Evolutionary conservation across 441 rosid genomes (phyloP).

Genomic region (Croton setiger): DNA sequence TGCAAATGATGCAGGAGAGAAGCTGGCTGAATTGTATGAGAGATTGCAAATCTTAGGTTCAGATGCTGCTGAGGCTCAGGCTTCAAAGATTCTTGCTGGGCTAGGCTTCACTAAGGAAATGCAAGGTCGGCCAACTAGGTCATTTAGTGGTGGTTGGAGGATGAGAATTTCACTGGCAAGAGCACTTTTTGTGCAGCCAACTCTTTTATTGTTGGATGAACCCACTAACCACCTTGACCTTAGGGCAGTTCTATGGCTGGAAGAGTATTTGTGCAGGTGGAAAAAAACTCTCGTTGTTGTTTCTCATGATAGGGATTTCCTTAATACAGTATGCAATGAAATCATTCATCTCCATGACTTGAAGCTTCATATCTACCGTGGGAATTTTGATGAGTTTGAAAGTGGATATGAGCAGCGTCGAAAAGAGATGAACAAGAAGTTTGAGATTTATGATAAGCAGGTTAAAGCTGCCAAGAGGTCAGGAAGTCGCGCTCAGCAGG

Average conservation of each 20-base stretch:
- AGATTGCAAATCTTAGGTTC: conserved; percentile 78
- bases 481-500: conserved; percentile 76
- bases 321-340: conserved; percentile 84
- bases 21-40: conserved; percentile 76
- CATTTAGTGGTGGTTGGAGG: conserved; percentile 79
- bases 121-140: conserved; percentile 61
- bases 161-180: conserved; percentile 94
- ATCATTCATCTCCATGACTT: conserved; percentile 85
- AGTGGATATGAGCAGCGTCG: conserved; percentile 51
- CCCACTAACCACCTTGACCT: conserved; percentile 80
- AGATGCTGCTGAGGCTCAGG: conserved; percentile 94
- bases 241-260: conserved; percentile 91
- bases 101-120: conserved; percentile 85
- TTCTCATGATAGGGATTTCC: conserved; percentile 94
- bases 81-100: conserved; percentile 91
- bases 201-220: conserved; percentile 65
- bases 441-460: conserved; percentile 57
- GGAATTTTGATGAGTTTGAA: conserved; percentile 81
- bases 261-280: conserved; percentile 86
- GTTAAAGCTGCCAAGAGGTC: conserved; percentile 75
- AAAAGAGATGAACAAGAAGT: conserved; percentile 44
- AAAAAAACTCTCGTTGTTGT: conserved; percentile 92
- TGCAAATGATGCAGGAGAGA: conserved; percentile 68
- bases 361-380: conserved; percentile 78
- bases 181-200: conserved; percentile 70